phyloP scores from a whole-genome alignment of 2,329 filamentous ascomycete species.

The Cladophialophora chaetospira region DNA sequence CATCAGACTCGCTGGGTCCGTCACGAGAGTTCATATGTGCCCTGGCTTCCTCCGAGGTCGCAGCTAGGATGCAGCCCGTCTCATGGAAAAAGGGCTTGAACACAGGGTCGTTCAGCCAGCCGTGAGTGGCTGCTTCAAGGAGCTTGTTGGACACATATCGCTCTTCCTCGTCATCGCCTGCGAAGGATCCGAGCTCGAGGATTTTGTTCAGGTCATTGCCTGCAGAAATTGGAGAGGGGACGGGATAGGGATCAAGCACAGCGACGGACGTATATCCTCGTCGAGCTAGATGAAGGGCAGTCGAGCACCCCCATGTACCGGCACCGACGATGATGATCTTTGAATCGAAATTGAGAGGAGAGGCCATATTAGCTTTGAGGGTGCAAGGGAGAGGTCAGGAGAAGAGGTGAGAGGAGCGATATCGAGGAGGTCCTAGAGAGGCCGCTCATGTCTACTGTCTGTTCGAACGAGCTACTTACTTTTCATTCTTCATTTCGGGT shows the following conservation, averaged over 20 bases:
- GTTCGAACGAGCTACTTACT: neutral
- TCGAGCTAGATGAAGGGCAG: slow-evolving; percentile 41
- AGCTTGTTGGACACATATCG: slow-evolving; percentile 8
- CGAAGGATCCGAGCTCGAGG: slow-evolving; percentile 32
- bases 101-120: slow-evolving; percentile 47
- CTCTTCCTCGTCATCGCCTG: slow-evolving; percentile 11
- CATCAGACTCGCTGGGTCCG: slow-evolving; percentile 37
- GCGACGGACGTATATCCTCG: slow-evolving; percentile 51
- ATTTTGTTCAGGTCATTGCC: slow-evolving; percentile 54
- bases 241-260: slow-evolving; percentile 52
- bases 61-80: slow-evolving; percentile 48
- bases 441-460: neutral
- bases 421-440: neutral
- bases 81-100: slow-evolving; percentile 51
- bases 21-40: slow-evolving; percentile 43
- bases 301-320: slow-evolving; percentile 55
- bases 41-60: slow-evolving; percentile 44
- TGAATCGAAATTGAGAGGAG: neutral
- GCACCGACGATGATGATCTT: slow-evolving; percentile 52
- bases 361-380: neutral
- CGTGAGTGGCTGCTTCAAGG: slow-evolving; percentile 7
- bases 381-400: too few relatives aligned
- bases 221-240: slow-evolving; percentile 52
- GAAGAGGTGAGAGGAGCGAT: neutral
- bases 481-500: neutral